phyloP scores from a whole-genome alignment of 2,329 filamentous ascomycete genomes.

The Phaeosphaeriaceae sp. region DNA sequence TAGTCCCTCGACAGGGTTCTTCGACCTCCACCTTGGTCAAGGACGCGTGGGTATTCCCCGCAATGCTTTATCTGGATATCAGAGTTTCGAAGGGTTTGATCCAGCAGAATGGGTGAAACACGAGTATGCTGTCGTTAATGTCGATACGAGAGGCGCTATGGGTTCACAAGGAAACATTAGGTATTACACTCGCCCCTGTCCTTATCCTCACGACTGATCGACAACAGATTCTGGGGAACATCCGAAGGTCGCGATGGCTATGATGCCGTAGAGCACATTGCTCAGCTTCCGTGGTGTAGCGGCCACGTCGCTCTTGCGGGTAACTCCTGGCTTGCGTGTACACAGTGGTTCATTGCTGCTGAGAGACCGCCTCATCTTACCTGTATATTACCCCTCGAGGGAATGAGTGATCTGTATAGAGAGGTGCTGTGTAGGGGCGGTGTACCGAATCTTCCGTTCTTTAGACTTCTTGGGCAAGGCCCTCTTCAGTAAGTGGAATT shows the following conservation, averaged over 20 bases:
- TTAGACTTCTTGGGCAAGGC: too few relatives aligned
- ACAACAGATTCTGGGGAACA: slow-evolving; percentile 7
- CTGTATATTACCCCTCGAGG: slow-evolving; percentile 54
- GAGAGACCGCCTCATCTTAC: slow-evolving; percentile 44
- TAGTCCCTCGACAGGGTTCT: too few relatives aligned
- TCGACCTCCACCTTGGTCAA: slow-evolving; percentile 1
- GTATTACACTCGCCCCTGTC: too few relatives aligned
- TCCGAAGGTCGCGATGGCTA: slow-evolving; percentile 52
- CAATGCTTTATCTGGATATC: slow-evolving; percentile 19
- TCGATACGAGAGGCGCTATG: slow-evolving; percentile 32
- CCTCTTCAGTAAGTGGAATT: too few relatives aligned
- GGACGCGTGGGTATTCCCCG: not conserved
- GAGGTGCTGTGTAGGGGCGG: slow-evolving; percentile 12
- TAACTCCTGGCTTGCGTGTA: slow-evolving; percentile 55
- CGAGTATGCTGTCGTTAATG: slow-evolving; percentile 41
- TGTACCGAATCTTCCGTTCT: too few relatives aligned
- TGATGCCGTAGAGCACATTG: slow-evolving; percentile 48
- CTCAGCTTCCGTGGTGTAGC: slow-evolving; percentile 53
- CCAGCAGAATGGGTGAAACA: slow-evolving; percentile 41
- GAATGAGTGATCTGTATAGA: slow-evolving; percentile 35
- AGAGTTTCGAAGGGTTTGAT: slow-evolving; percentile 52
- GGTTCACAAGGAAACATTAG: slow-evolving; percentile 35
- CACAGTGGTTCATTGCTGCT: too few relatives aligned
- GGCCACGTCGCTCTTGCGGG: slow-evolving; percentile 52
- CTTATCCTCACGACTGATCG: too few relatives aligned